These are phyloP conservation scores for Plenodomus biglobosus DNA, from an alignment of 2,329 filamentous ascomycete species.

Conservation along the genomic window DNA sequence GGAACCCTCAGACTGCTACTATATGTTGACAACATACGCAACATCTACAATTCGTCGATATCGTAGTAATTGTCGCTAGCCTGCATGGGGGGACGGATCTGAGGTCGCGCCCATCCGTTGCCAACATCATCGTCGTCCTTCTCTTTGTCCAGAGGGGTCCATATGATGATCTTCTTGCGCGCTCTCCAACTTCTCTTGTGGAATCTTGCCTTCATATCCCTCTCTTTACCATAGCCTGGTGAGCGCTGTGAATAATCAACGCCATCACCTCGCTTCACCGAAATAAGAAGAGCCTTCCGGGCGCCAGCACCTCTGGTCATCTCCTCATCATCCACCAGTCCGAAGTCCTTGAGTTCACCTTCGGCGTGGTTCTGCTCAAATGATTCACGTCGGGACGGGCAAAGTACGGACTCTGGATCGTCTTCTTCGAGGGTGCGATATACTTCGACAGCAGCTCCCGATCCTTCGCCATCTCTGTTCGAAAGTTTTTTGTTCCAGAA, in stretches of 20 bases:
- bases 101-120: conserved; percentile 16
- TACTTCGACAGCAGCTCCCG: conserved; percentile 9
- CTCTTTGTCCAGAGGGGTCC: conserved; percentile 11
- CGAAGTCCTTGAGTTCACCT: conserved; percentile 5
- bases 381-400: conserved; percentile 5
- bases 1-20: no score
- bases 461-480: conserved; percentile 9
- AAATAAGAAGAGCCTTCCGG: conserved; percentile 9
- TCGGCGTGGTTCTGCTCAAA: conserved; percentile 12
- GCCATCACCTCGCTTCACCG: conserved; percentile 12
- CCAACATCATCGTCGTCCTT: conserved; percentile 15
- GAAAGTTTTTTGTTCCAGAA: conserved; percentile 11
- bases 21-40: no score
- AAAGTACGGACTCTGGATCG: conserved; percentile 8
- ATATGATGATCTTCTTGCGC: conserved; percentile 17
- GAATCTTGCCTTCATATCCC: conserved; percentile 16
- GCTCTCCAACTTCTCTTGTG: conserved; percentile 14
- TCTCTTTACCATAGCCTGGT: conserved; percentile 14
- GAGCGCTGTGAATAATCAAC: conserved; percentile 10
- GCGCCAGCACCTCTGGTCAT: conserved; percentile 11
- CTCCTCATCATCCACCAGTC: conserved; percentile 13
- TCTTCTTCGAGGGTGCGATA: conserved; percentile 11
- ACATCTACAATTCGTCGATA: conserved; percentile 11
- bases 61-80: conserved; percentile 15
- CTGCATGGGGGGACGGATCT: conserved; percentile 10